Percentiles rank a stretch among this genome's conserved stretches.
Evolutionary conservation across 108 stramenopile species (phyloP).

Genomic region (Skeletonema marinoi): DNA sequence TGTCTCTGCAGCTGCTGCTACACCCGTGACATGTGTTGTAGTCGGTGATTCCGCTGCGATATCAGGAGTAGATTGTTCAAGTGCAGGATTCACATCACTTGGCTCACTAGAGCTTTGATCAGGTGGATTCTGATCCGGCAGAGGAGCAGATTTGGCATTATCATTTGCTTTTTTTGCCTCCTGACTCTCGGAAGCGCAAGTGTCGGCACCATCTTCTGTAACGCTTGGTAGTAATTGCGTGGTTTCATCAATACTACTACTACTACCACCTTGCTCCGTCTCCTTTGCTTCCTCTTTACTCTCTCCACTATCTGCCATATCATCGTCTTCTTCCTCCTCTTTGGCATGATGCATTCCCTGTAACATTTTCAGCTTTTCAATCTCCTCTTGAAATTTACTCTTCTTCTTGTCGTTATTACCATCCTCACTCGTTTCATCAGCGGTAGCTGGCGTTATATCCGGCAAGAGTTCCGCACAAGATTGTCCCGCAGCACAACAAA

Average conservation of each 20-base stretch:
- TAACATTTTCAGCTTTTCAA: conserved; percentile 74
- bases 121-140: background rate
- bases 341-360: conserved; percentile 54
- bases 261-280: background rate
- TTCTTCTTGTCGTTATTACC: background rate
- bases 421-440: conserved; percentile 20
- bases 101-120: background rate
- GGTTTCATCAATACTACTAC: background rate
- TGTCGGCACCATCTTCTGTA: background rate
- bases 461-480: conserved; percentile 58
- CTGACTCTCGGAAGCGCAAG: background rate
- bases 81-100: background rate
- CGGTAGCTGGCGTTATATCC: conserved; percentile 34
- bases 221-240: background rate
- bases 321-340: conserved; percentile 36
- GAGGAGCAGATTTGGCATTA: background rate
- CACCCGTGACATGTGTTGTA: background rate
- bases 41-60: background rate
- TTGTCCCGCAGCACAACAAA: conserved; percentile 52
- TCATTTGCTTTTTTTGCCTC: background rate
- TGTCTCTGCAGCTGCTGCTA: background rate
- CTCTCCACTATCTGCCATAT: conserved; percentile 14
- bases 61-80: background rate
- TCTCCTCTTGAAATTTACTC: conserved; percentile 71
- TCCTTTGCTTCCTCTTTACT: conserved; percentile 30